Evolutionary conservation across 2,329 filamentous ascomycete genomes (phyloP), one percentile per base, ranked within the genome.

Genomic region (Fusarium subglutinans): DNA sequence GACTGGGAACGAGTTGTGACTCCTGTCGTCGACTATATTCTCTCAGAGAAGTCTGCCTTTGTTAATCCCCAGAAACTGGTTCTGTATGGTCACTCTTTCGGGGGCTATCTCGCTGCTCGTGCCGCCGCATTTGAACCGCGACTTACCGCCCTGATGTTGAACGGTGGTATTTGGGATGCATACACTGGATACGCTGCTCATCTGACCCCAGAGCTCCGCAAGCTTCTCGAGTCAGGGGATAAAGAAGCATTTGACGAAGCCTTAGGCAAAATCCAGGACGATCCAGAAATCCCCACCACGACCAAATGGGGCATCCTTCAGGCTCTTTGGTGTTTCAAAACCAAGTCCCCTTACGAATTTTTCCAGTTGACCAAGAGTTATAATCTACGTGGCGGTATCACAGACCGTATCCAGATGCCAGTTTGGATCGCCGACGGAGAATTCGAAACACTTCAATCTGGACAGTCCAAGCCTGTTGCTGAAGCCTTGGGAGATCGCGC

Each of bases 311-410:
- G 72, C 41, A 48, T 82, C 10, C 70, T 77, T 2, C 80, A 83
- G 37, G 81, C 78, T 5, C 69, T 82, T 4, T 82, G 81, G 81
- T 72, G 74, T 2, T 83, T 82, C 61, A 74, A 81, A 24, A 44
- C 76, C 20, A 50, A 73, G 76, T 78, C 70, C 15, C 80, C 77
- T 2, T 82, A 75, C 55, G 73, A 79, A 4, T 81, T 77, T 55
- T 56, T 82, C 37, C 59, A 69, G 8, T 20, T 50, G 33, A 8
- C 35, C 4, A 65, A 76, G 33, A 24, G 69, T 12, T 78, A 74
- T 22, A 75, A 66, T 3, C 20, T 79, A 4, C 65, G 66, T 7
- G 66, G 38, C 2, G 66, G 60, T 0, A 14, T 78, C 1, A 22
- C 55, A 2, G 58, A 74, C 1, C 61, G 63, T 8, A 78, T 79